Conservation (phyloP, 306 rosid species). For the Medicago truncatula region DNA sequence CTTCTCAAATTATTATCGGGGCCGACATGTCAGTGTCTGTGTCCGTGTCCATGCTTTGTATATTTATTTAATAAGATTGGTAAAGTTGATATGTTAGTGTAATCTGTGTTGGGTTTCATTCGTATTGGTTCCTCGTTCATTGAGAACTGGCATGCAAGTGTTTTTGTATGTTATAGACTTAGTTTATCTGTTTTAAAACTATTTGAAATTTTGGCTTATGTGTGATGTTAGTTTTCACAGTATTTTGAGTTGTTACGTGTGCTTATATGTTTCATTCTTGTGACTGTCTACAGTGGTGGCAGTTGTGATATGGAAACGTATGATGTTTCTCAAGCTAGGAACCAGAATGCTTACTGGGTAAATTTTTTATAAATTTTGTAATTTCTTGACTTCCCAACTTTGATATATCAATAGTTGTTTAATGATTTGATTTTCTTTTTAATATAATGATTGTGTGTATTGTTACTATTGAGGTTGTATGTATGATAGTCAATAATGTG, state of each 20-base stretch:
- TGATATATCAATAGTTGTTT: not conserved
- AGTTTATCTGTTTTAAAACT: not conserved
- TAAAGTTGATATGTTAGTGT: not conserved
- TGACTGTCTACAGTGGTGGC: conserved; percentile 66
- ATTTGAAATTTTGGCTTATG: conserved; percentile 2
- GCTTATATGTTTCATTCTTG: conserved; percentile 36
- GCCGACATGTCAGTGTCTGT: not conserved
- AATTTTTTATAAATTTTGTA: conserved; percentile 16
- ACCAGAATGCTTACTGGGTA: conserved; percentile 69
- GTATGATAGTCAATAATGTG: conserved; percentile 23
- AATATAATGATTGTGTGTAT: not conserved
- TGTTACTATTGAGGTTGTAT: not conserved
- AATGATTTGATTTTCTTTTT: conserved; percentile 17
- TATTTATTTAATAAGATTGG: too few species aligned
- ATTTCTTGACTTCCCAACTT: conserved; percentile 7
- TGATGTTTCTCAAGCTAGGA: conserved; percentile 57
- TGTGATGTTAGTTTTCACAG: not conserved
- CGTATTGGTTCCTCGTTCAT: not conserved
- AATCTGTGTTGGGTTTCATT: not conserved
- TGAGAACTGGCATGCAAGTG: not conserved
- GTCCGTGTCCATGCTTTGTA: too few species aligned
- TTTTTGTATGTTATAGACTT: not conserved
- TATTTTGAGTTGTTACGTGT: not conserved
- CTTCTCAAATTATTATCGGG: too few species aligned
- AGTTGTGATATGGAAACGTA: conserved; percentile 70